These are phyloP conservation scores for Suillus variegatus DNA, from an alignment of 768 basidiomycete species.

Conservation along the genomic window DNA sequence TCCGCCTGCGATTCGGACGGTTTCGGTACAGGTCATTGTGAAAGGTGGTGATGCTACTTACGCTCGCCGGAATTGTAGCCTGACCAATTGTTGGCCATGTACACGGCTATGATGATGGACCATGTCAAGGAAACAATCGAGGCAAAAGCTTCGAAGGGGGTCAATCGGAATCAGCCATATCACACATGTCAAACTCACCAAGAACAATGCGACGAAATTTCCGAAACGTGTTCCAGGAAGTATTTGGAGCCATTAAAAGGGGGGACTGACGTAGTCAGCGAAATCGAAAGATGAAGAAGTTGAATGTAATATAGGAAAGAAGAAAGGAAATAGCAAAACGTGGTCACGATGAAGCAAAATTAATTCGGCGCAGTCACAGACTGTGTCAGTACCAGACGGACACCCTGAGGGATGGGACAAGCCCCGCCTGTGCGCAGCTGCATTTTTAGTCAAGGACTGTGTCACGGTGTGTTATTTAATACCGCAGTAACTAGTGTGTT, in stretches of 20 bases:
- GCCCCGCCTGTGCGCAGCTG: slow-evolving; percentile 2
- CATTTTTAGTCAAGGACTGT: neutral
- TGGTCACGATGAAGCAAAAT: slow-evolving; percentile 6
- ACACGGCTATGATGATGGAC: slow-evolving; percentile 34
- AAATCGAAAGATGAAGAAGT: slow-evolving; percentile 4
- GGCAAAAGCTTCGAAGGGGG: slow-evolving; percentile 27
- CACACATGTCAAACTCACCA: slow-evolving; percentile 26
- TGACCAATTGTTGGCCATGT: slow-evolving; percentile 38
- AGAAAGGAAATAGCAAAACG: neutral
- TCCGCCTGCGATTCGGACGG: slow-evolving; percentile 26
- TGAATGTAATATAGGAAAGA: slow-evolving; percentile 4
- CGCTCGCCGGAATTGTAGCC: slow-evolving; percentile 35
- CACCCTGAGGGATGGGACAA: slow-evolving; percentile 6
- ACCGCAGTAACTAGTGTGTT: neutral
- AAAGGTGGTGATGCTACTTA: slow-evolving; percentile 18
- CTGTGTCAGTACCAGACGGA: slow-evolving; percentile 8
- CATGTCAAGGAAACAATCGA: slow-evolving; percentile 35
- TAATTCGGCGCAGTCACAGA: slow-evolving; percentile 8
- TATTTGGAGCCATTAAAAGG: slow-evolving; percentile 21
- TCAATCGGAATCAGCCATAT: neutral
- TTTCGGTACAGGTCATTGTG: slow-evolving; percentile 4
- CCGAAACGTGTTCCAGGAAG: slow-evolving; percentile 35
- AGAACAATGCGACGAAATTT: slow-evolving; percentile 34
- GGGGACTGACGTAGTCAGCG: slow-evolving; percentile 13
- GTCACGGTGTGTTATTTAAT: neutral